Percentiles rank a stretch among this genome's conserved stretches.
Evolutionary conservation across 768 basidiomycete species (phyloP).

Genomic region (Saitozyma sp.): DNA sequence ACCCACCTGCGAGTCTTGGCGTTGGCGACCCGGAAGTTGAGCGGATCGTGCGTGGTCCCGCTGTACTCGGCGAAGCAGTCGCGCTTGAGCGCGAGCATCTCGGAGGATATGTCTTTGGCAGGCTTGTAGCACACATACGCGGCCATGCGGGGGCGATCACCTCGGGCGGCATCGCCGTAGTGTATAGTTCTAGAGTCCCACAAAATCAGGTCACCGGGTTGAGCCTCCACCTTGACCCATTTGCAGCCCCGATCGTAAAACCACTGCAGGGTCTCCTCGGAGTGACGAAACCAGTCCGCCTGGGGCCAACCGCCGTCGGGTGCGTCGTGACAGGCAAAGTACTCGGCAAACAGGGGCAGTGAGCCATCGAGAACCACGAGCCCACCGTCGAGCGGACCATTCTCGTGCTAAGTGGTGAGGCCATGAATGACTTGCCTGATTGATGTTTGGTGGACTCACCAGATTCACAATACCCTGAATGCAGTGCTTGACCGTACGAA

Average conservation of each 20-base stretch:
- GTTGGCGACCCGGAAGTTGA: conserved; percentile 2
- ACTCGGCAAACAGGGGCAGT: conserved; percentile 16
- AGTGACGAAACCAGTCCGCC: conserved; percentile 29
- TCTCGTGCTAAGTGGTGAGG: background rate
- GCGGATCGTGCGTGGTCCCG: conserved; percentile 17
- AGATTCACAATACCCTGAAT: conserved; percentile 41
- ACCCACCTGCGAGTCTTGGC: no score
- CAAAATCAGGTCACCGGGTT: conserved; percentile 47
- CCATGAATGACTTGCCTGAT: no score
- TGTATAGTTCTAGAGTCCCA: conserved; percentile 45
- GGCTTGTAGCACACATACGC: conserved; percentile 37
- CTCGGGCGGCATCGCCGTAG: conserved; percentile 36
- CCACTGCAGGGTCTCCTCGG: conserved; percentile 42
- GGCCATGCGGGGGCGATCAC: conserved; percentile 31
- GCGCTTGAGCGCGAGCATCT: conserved; percentile 17
- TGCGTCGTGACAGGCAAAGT: conserved; percentile 24
- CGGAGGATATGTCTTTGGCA: conserved; percentile 14
- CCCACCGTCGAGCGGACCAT: conserved; percentile 44
- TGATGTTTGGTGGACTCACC: background rate
- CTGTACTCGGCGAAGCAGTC: conserved; percentile 23
- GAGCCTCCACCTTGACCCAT: conserved; percentile 43
- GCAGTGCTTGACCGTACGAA: conserved; percentile 11
- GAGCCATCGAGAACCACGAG: conserved; percentile 34
- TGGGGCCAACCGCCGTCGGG: conserved; percentile 31
- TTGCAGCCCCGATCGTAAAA: conserved; percentile 44